Base-by-base conservation (phyloP, 2,329 filamentous ascomycete genomes). In the Aspergillus pseudoviridinutans region DNA sequence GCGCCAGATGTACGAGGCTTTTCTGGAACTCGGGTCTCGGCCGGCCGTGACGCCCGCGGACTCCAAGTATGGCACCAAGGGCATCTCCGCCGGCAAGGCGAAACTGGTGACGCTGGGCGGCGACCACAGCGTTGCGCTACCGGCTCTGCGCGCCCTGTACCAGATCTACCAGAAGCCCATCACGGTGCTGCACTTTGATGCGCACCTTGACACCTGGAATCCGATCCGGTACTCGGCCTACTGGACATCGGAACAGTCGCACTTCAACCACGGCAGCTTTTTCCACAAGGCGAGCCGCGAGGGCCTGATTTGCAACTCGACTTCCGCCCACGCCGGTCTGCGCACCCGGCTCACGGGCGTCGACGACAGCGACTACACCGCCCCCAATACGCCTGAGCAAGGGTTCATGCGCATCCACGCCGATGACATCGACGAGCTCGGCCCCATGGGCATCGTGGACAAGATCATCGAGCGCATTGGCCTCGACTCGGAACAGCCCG, bases 221-320 rank as follows among this genome's bases (percentile, higher is more conserved):
- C 90, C 91, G 2, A 83, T 74, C 35, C 75, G 90, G 64, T 96
- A 95, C 74, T 89, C 90, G 0, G 87, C 83, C 17, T 85, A 87
- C 55, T 96, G 92, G 92, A 74, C 79, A 6, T 83, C 82, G 2
- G 82, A 85, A 58, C 89, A 91, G 72, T 82, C 85, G 2, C 84
- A 87, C 64, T 94, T 95, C 78, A 96, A 87, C 68, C 92, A 96
- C 74, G 92, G 92, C 4, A 90, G 85, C 64, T 94, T 96, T 87
- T 96, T 96, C 80, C 93, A 91, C 88, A 83, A 93, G 64, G 92
- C 92, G 5, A 87, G 87, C 51, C 86, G 87, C 29, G 92, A 96
- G 72, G 90, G 90, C 0, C 78, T 96, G 27, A 87, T 96, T 57
- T 81, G 84, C 59, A 92, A 93, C 72, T 78, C 80, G 14, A 87